Conservation (phyloP, 495 filamentous ascomycete genomes). For the Antarctomyces pellizariae region DNA sequence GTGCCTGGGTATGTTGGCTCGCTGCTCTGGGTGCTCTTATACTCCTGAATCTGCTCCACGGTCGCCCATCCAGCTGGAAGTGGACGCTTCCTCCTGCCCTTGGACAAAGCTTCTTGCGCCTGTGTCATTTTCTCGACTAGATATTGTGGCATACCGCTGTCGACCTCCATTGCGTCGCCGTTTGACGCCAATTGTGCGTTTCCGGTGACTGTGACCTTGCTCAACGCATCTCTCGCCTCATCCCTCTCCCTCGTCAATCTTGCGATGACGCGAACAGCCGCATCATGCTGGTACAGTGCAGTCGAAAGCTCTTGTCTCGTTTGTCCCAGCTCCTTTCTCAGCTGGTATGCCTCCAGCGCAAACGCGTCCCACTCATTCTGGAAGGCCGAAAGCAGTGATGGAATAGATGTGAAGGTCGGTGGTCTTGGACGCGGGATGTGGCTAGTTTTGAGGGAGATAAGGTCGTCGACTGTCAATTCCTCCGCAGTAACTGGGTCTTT, state of each 20-base stretch:
- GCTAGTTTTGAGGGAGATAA: constrained; percentile 65
- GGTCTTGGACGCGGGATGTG: constrained; percentile 71
- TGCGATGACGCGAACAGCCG: constrained; percentile 79
- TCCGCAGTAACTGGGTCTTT: constrained; percentile 87
- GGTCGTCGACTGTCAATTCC: constrained; percentile 62
- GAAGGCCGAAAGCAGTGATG: constrained; percentile 85
- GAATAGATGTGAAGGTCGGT: constrained; percentile 87
- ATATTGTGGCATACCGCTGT: constrained; percentile 44
- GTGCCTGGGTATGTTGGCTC: constrained; percentile 40
- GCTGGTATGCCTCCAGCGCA: constrained; percentile 68
- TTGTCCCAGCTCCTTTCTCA: constrained; percentile 70
- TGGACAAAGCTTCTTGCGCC: constrained; percentile 55
- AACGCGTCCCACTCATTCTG: constrained; percentile 97
- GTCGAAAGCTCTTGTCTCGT: constrained; percentile 83
- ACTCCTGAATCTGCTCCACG: constrained; percentile 42
- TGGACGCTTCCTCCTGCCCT: constrained; percentile 65
- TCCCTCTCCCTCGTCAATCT: constrained; percentile 73
- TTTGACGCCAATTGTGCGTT: constrained; percentile 28
- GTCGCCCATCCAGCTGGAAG: constrained; percentile 71
- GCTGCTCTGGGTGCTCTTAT: constrained; percentile 33
- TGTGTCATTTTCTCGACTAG: constrained; percentile 53
- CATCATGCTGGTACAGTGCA: constrained; percentile 89
- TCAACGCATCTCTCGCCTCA: constrained; percentile 80
- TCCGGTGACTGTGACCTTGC: constrained; percentile 58
- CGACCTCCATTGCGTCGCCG: constrained; percentile 81